Conservation (phyloP, 2,329 filamentous ascomycete species). For the Chlorencoelia australis region DNA sequence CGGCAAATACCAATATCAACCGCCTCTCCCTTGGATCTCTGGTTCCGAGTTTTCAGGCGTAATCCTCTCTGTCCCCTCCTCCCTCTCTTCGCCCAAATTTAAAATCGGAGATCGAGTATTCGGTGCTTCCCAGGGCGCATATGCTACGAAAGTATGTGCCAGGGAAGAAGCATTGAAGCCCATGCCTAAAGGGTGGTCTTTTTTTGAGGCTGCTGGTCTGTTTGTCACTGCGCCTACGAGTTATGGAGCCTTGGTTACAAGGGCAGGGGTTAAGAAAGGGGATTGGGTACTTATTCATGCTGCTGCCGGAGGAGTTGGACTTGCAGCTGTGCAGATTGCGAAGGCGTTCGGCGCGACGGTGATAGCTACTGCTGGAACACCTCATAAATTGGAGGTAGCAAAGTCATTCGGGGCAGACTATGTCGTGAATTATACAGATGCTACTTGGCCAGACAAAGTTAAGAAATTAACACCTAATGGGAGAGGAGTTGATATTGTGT, state of each 20-base stretch:
- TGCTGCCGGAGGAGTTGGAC: conserved; percentile 81
- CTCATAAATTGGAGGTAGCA: conserved; percentile 72
- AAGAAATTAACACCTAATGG: conserved; percentile 67
- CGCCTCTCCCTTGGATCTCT: conserved; percentile 73
- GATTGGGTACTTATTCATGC: conserved; percentile 88
- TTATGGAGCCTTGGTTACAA: conserved; percentile 71
- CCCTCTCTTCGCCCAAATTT: conserved; percentile 46
- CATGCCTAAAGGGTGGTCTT: conserved; percentile 73
- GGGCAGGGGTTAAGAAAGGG: conserved; percentile 66
- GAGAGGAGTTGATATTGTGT: conserved; percentile 75
- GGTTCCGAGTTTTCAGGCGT: conserved; percentile 81
- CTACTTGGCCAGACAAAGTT: conserved; percentile 56
- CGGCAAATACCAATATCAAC: conserved; percentile 91
- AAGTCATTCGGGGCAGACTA: conserved; percentile 76
- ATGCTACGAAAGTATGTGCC: conserved; percentile 65
- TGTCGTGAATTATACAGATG: conserved; percentile 63
- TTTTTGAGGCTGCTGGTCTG: conserved; percentile 74
- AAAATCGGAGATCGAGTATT: conserved; percentile 76
- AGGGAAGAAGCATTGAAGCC: conserved; percentile 58
- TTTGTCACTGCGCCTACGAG: conserved; percentile 89
- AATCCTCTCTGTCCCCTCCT: conserved; percentile 55
- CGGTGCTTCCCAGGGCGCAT: conserved; percentile 76
- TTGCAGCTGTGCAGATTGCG: conserved; percentile 87
- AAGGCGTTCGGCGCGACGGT: conserved; percentile 88
- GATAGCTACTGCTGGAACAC: conserved; percentile 79